A percentile compares a stretch with the other conserved stretches of the same genome.
Evolutionary conservation across 495 filamentous ascomycete genomes (phyloP).

Genomic region (Tuber aestivum): DNA sequence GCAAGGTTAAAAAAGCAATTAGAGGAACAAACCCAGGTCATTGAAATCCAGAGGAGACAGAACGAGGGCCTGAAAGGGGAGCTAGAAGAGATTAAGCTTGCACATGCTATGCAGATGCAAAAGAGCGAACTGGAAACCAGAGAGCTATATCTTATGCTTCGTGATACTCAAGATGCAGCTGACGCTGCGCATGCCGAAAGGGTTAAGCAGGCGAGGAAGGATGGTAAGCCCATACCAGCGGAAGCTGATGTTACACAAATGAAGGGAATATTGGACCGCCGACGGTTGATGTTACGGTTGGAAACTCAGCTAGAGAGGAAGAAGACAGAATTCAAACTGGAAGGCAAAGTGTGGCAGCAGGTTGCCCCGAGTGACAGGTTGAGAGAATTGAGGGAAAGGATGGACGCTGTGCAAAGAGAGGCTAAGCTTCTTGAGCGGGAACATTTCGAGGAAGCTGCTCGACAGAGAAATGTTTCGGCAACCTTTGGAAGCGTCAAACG

Average conservation of each 20-base stretch:
- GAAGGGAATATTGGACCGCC: slow-evolving; percentile 87
- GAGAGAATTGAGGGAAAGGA: slow-evolving; percentile 84
- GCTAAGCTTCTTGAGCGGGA: slow-evolving; percentile 45
- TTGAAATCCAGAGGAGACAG: slow-evolving; percentile 79
- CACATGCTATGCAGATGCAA: slow-evolving; percentile 87
- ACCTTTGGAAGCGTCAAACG: slow-evolving; percentile 26
- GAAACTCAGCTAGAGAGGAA: slow-evolving; percentile 93
- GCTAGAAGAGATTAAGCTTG: slow-evolving; percentile 73
- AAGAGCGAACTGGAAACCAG: slow-evolving; percentile 91
- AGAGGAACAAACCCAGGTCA: slow-evolving; percentile 83
- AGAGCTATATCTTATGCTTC: slow-evolving; percentile 95
- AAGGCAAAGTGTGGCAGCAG: slow-evolving; percentile 89
- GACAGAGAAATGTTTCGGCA: slow-evolving; percentile 42
- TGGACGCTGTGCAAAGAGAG: slow-evolving; percentile 61
- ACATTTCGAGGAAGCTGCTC: slow-evolving; percentile 52
- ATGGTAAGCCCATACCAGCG: slow-evolving; percentile 41
- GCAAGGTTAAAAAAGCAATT: slow-evolving; percentile 87
- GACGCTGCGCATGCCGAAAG: slow-evolving; percentile 68
- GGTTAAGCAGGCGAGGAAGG: slow-evolving; percentile 46
- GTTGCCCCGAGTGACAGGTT: slow-evolving; percentile 81
- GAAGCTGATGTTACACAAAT: slow-evolving; percentile 67
- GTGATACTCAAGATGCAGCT: slow-evolving; percentile 94
- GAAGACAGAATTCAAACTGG: slow-evolving; percentile 96
- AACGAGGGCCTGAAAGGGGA: slow-evolving; percentile 82
- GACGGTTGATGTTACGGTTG: slow-evolving; percentile 82